Conservation (phyloP, 306 rosid genomes). For the Cucumis hystrix region DNA sequence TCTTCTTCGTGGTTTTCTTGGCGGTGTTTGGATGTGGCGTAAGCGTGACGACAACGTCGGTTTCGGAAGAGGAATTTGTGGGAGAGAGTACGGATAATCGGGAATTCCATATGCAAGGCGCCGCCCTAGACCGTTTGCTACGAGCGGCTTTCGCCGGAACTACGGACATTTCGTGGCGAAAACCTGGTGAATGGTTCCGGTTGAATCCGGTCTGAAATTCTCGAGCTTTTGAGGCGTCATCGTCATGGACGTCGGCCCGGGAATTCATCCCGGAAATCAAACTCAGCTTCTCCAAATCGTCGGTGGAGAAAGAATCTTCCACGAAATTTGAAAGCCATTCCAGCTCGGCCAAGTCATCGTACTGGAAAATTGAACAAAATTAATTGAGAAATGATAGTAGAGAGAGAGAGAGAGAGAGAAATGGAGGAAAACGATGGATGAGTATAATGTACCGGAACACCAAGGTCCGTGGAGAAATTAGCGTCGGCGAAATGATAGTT, state of each 20-base stretch:
- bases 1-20: conserved; percentile 38
- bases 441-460: conserved; percentile 49
- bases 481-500: conserved; percentile 23
- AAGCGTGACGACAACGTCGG: conserved; percentile 17
- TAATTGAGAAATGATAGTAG: neutral
- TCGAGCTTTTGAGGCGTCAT: conserved; percentile 10
- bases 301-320: conserved; percentile 79
- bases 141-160: conserved; percentile 88
- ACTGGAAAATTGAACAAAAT: conserved; percentile 18
- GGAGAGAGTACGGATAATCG: conserved; percentile 51
- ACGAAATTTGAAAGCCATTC: conserved; percentile 83
- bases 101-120: conserved; percentile 81
- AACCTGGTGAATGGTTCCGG: conserved; percentile 18
- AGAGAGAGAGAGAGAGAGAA: neutral
- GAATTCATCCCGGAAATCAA: conserved; percentile 57
- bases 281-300: conserved; percentile 66
- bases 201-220: conserved; percentile 19
- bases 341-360: conserved; percentile 73
- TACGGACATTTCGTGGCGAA: conserved; percentile 38
- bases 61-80: conserved; percentile 13
- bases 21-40: conserved; percentile 2
- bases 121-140: conserved; percentile 68
- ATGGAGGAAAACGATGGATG: neutral
- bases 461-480: conserved; percentile 58
- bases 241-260: conserved; percentile 10